Percentiles rank a stretch among this genome's conserved stretches.
phyloP scores from a whole-genome alignment of 2,329 filamentous ascomycete species.

The Emmonsia crescens region DNA sequence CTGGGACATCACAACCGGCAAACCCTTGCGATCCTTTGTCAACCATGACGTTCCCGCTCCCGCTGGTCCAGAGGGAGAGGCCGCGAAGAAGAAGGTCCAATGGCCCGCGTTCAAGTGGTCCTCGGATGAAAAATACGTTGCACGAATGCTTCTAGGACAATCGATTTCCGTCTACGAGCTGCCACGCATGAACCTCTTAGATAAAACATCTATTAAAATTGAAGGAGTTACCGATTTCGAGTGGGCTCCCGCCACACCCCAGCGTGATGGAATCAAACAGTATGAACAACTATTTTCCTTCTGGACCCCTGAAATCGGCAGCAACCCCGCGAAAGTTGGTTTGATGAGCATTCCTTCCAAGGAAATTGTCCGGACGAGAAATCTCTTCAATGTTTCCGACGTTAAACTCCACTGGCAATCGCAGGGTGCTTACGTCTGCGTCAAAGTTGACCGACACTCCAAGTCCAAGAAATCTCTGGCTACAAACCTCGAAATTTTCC shows the following conservation, averaged over 20 bases:
- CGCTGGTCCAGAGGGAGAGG: slow-evolving; percentile 48
- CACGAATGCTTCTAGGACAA: slow-evolving; percentile 74
- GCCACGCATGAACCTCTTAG: slow-evolving; percentile 77
- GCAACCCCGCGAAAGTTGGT: slow-evolving; percentile 93
- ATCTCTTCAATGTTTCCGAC: slow-evolving; percentile 95
- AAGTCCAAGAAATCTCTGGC: slow-evolving; percentile 98
- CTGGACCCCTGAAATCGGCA: slow-evolving; percentile 97
- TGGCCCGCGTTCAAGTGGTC: slow-evolving; percentile 99
- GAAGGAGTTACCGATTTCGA: slow-evolving; percentile 97
- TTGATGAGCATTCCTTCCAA: slow-evolving; percentile 95
- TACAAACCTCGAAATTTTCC: slow-evolving; percentile 97
- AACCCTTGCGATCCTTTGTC: slow-evolving; percentile 85
- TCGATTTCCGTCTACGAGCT: slow-evolving; percentile 88
- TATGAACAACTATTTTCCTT: slow-evolving; percentile 97
- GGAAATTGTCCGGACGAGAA: slow-evolving; percentile 84
- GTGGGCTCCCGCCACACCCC: slow-evolving; percentile 78
- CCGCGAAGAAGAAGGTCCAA: slow-evolving; percentile 80
- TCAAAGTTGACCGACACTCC: slow-evolving; percentile 97
- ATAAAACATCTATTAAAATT: slow-evolving; percentile 89
- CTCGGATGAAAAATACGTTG: slow-evolving; percentile 91
- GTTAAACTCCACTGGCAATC: slow-evolving; percentile 99
- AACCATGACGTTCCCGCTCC: slow-evolving; percentile 66
- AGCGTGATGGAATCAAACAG: slow-evolving; percentile 72
- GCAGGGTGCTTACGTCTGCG: slow-evolving; percentile 83
- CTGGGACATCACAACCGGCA: slow-evolving; percentile 86